These are phyloP conservation scores for Elsinoe fawcettii DNA, from an alignment of 2,329 filamentous ascomycete genomes.

Conservation along the genomic window DNA sequence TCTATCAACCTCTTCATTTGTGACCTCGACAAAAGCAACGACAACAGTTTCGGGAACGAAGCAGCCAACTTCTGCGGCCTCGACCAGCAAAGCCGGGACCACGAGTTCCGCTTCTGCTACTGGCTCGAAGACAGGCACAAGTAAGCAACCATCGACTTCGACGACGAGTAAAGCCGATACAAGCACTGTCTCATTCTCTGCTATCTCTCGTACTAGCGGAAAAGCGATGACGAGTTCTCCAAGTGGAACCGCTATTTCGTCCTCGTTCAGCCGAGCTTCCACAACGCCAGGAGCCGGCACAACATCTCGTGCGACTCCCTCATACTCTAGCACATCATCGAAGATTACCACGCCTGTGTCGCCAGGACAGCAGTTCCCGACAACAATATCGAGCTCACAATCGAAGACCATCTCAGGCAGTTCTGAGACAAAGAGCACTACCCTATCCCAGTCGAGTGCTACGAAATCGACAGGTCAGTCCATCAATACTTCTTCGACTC, in stretches of 20 bases:
- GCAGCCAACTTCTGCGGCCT: background rate
- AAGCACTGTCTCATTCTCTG: no score
- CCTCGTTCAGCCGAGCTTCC: background rate
- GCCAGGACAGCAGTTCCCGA: background rate
- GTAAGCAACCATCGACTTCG: background rate
- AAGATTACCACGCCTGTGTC: background rate
- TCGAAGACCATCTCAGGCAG: background rate
- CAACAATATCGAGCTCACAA: background rate
- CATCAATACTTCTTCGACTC: background rate
- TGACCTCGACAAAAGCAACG: background rate
- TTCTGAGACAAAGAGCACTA: no score
- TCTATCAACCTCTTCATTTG: background rate
- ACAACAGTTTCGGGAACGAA: background rate
- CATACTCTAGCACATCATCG: background rate
- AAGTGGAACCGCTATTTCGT: background rate
- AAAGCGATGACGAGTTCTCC: no score
- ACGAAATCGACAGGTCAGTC: no score
- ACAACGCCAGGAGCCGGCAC: background rate
- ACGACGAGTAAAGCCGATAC: background rate
- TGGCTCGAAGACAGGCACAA: background rate
- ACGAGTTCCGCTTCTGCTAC: background rate
- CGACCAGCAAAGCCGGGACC: background rate
- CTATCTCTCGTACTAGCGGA: no score
- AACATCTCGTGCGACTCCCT: background rate
- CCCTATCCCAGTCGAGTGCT: no score